These are phyloP conservation scores for Aspergillus sp. DNA, from an alignment of 2,329 filamentous ascomycete genomes.

Conservation along the genomic window DNA sequence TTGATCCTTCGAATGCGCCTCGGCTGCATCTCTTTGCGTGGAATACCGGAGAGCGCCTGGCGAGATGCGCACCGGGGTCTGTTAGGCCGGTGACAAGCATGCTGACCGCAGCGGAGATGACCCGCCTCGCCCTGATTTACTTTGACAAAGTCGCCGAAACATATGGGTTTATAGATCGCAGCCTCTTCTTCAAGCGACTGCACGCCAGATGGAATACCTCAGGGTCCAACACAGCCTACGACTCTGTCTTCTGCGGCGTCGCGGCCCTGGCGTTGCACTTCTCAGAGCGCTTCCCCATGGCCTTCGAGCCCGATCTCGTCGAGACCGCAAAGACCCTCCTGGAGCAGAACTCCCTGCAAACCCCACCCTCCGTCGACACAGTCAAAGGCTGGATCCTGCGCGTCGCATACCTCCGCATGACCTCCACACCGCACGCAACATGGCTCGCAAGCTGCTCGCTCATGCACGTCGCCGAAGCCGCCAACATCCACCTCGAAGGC, in stretches of 20 bases:
- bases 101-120: constrained; percentile 48
- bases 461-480: constrained; percentile 55
- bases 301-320: constrained; percentile 49
- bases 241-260: constrained; percentile 52
- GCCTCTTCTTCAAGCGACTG: constrained; percentile 21
- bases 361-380: constrained; percentile 26
- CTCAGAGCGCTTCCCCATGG: constrained; percentile 43
- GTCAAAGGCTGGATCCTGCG: constrained; percentile 50
- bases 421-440: constrained; percentile 51
- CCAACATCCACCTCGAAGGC: constrained; percentile 27
- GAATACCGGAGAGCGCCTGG: constrained; percentile 44
- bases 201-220: constrained; percentile 23
- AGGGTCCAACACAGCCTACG: constrained; percentile 33
- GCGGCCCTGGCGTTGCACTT: constrained; percentile 54
- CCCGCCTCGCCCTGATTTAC: constrained; percentile 45
- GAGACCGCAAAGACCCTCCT: constrained; percentile 46
- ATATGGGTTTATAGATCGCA: constrained; percentile 50
- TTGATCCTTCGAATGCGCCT: constrained; percentile 54
- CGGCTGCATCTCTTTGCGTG: constrained; percentile 55
- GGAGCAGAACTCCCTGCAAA: constrained; percentile 31
- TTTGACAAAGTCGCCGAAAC: constrained; percentile 53
- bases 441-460: constrained; percentile 33
- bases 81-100: constrained; percentile 44
- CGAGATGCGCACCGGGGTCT: neutral
- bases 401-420: constrained; percentile 52